Percentiles rank a stretch among this genome's conserved stretches.
Evolutionary conservation across 495 filamentous ascomycete species (phyloP).

Genomic region (Cercophora samala): DNA sequence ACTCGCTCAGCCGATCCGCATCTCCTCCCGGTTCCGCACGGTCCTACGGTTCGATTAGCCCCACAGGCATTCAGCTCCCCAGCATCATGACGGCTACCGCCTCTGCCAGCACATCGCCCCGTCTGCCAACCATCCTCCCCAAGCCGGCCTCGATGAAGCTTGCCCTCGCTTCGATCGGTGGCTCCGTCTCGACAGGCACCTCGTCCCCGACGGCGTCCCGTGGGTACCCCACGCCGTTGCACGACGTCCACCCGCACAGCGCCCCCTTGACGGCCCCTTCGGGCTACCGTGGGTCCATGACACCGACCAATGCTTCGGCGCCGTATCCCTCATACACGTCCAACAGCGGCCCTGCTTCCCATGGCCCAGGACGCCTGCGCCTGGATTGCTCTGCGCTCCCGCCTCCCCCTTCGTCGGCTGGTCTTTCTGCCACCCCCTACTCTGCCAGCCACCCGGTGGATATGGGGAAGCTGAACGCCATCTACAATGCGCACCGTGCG

Average conservation of each 20-base stretch:
- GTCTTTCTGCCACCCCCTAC: conserved; percentile 22
- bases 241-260: conserved; percentile 35
- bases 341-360: conserved; percentile 18
- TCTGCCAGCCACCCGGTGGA: conserved; percentile 51
- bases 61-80: conserved; percentile 43
- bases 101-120: conserved; percentile 39
- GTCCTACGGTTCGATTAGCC: conserved; percentile 38
- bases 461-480: conserved; percentile 60
- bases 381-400: conserved; percentile 50
- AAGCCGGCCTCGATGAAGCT: conserved; percentile 54
- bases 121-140: conserved; percentile 56
- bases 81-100: conserved; percentile 40
- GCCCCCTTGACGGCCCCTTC: conserved; percentile 29
- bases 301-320: conserved; percentile 27
- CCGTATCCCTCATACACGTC: conserved; percentile 25
- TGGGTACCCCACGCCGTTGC: conserved; percentile 35
- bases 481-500: conserved; percentile 65
- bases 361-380: conserved; percentile 39
- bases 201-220: conserved; percentile 35
- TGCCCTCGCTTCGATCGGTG: conserved; percentile 29
- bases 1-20: conserved; percentile 30
- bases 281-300: conserved; percentile 27
- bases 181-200: conserved; percentile 22
- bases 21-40: conserved; percentile 39
- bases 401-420: conserved; percentile 33